Percentiles rank a stretch among this genome's conserved stretches.
Evolutionary conservation across 306 rosid species (phyloP).

Genomic region (Crataegus laevigata): DNA sequence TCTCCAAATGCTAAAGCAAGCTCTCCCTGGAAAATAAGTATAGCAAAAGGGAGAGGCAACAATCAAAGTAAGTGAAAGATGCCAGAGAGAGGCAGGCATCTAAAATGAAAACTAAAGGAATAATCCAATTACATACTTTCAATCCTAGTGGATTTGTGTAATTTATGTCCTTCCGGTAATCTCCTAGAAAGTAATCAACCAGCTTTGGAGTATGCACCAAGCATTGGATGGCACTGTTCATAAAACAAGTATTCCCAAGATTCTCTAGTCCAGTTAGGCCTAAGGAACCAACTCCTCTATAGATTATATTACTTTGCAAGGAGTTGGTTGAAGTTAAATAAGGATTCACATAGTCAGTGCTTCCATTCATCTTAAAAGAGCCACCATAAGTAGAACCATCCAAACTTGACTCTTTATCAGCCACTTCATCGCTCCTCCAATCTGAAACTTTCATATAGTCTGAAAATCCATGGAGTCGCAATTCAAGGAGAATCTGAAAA

Average conservation of each 20-base stretch:
- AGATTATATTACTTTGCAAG: constrained; percentile 31
- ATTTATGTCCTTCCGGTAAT: constrained; percentile 69
- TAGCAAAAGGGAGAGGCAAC: neutral
- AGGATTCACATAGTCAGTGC: constrained; percentile 33
- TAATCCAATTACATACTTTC: constrained; percentile 43
- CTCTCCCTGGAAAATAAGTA: constrained; percentile 54
- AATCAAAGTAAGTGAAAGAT: neutral
- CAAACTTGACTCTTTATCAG: constrained; percentile 26
- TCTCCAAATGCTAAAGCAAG: constrained; percentile 87
- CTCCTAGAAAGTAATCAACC: constrained; percentile 72
- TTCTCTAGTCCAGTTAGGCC: constrained; percentile 81
- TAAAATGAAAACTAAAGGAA: constrained; percentile 4
- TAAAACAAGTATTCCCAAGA: constrained; percentile 94
- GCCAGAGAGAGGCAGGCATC: neutral
- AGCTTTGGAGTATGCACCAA: constrained; percentile 75
- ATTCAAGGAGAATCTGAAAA: constrained; percentile 63
- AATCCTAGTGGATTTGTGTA: constrained; percentile 73
- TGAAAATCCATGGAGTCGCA: constrained; percentile 65
- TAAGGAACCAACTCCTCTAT: constrained; percentile 39
- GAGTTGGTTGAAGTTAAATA: constrained; percentile 19
- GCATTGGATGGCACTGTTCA: constrained; percentile 89
- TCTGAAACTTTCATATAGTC: constrained; percentile 26
- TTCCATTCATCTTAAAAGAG: constrained; percentile 40
- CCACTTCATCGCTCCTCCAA: constrained; percentile 32
- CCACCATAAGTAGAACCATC: constrained; percentile 31